phyloP scores from a whole-genome alignment of 352 stramenopile species.

The Pythium apleroticum region DNA sequence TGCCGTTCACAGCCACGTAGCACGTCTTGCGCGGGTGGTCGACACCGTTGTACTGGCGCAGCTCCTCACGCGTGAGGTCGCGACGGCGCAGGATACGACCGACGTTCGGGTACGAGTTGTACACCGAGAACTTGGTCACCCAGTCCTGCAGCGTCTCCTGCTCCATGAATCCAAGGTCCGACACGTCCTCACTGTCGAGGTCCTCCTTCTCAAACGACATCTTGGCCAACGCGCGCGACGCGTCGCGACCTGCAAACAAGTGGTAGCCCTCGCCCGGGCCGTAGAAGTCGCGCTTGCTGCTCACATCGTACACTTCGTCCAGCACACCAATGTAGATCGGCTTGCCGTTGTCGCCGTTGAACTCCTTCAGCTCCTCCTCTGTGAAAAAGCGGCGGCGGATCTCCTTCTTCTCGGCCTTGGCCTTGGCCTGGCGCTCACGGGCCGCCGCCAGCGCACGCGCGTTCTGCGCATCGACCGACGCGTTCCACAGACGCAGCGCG shows the following conservation, averaged over 20 bases:
- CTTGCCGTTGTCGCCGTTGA: slow-evolving; percentile 91
- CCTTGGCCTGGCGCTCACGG: slow-evolving; percentile 61
- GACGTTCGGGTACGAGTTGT: slow-evolving; percentile 95
- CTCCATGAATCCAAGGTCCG: slow-evolving; percentile 81
- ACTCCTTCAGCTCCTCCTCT: slow-evolving; percentile 86
- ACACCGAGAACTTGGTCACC: slow-evolving; percentile 95
- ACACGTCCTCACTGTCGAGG: slow-evolving; percentile 83
- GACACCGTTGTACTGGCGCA: slow-evolving; percentile 84
- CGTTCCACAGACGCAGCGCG: slow-evolving; percentile 62
- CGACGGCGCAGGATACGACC: slow-evolving; percentile 85
- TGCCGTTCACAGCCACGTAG: slow-evolving; percentile 93
- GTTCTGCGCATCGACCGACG: slow-evolving; percentile 58
- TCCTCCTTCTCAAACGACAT: slow-evolving; percentile 95
- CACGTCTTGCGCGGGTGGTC: slow-evolving; percentile 88
- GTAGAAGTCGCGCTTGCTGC: slow-evolving; percentile 94
- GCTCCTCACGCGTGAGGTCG: slow-evolving; percentile 78
- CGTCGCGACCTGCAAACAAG: slow-evolving; percentile 95
- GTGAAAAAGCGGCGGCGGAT: slow-evolving; percentile 91
- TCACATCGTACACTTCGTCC: slow-evolving; percentile 97
- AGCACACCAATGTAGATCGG: slow-evolving; percentile 96
- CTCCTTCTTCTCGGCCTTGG: slow-evolving; percentile 65
- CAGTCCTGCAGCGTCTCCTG: slow-evolving; percentile 90
- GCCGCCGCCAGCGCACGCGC: slow-evolving; percentile 61
- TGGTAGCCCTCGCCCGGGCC: slow-evolving; percentile 95
- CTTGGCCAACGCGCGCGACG: slow-evolving; percentile 92